phyloP scores from a whole-genome alignment of 2,329 filamentous ascomycete genomes.

The Lachnellula arida region DNA sequence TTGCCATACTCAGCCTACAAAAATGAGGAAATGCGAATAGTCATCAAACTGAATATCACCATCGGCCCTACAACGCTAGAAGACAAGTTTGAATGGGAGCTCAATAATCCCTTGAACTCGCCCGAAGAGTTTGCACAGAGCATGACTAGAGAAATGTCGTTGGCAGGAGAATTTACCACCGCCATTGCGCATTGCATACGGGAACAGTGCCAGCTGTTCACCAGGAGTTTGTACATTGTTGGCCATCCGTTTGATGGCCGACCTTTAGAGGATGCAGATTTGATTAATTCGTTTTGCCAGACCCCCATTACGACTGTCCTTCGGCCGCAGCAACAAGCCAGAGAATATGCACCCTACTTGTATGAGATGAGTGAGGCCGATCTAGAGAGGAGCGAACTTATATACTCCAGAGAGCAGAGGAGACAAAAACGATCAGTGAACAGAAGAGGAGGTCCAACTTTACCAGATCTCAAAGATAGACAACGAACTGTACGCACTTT shows the following conservation, averaged over 20 bases:
- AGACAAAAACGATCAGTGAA: conserved; percentile 95
- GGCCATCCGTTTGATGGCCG: conserved; percentile 94
- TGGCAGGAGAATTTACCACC: conserved; percentile 93
- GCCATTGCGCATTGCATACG: conserved; percentile 97
- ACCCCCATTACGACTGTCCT: conserved; percentile 81
- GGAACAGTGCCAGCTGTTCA: conserved; percentile 92
- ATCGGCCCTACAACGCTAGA: conserved; percentile 91
- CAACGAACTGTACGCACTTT: conserved; percentile 90
- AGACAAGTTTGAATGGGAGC: conserved; percentile 98
- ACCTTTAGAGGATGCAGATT: conserved; percentile 85
- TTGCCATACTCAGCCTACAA: conserved; percentile 92
- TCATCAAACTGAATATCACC: conserved; percentile 95
- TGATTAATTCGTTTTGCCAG: conserved; percentile 78
- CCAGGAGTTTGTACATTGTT: conserved; percentile 85
- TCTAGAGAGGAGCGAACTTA: conserved; percentile 83
- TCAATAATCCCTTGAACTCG: conserved; percentile 90
- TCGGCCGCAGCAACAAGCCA: conserved; percentile 84
- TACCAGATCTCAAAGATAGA: conserved; percentile 94
- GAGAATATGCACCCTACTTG: conserved; percentile 88
- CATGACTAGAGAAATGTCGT: conserved; percentile 84
- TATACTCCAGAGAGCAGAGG: conserved; percentile 88
- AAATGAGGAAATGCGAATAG: conserved; percentile 96
- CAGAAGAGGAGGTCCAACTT: conserved; percentile 80
- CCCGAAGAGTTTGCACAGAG: conserved; percentile 89
- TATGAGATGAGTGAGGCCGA: conserved; percentile 92